Evolutionary conservation across 2,329 filamentous ascomycete species (phyloP).

Genomic region (Fusarium sacchari): DNA sequence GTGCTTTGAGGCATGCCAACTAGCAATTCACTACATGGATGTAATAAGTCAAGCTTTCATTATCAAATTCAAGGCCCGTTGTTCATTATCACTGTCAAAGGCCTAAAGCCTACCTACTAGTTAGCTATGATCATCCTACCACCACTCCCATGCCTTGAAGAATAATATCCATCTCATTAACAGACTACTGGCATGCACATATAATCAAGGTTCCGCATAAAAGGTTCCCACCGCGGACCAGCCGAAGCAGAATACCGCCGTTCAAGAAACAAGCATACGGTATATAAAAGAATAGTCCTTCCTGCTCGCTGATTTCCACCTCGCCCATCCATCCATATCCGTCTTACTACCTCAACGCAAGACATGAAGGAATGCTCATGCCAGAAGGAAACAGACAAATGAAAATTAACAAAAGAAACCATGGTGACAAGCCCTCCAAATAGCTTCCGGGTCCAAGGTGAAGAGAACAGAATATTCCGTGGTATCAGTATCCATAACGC

Average conservation of each 20-base stretch:
- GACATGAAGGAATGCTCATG: constrained; percentile 38
- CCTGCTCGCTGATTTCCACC: constrained; percentile 28
- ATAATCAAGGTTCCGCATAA: constrained; percentile 36
- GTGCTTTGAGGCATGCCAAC: background rate
- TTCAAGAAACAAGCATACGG: constrained; percentile 38
- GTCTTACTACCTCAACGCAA: constrained; percentile 6
- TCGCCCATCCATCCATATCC: constrained; percentile 20
- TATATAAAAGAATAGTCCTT: constrained; percentile 42
- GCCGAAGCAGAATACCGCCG: constrained; percentile 47
- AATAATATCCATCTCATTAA: constrained; percentile 15
- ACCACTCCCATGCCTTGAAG: constrained; percentile 33
- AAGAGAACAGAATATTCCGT: constrained; percentile 49
- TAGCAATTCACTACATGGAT: background rate
- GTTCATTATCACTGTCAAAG: constrained; percentile 37
- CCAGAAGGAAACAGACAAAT: constrained; percentile 36
- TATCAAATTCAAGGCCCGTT: constrained; percentile 26
- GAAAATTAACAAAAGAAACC: constrained; percentile 34
- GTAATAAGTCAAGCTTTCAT: background rate
- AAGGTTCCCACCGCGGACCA: constrained; percentile 46
- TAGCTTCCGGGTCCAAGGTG: constrained; percentile 39
- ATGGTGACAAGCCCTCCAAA: constrained; percentile 36
- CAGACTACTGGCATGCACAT: constrained; percentile 36
- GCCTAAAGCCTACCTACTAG: constrained; percentile 25
- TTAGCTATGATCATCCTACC: constrained; percentile 27
- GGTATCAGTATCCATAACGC: constrained; percentile 54